Conservation (phyloP, 2,329 filamentous ascomycete genomes). For the Cephalotrichum gorgonifer region DNA sequence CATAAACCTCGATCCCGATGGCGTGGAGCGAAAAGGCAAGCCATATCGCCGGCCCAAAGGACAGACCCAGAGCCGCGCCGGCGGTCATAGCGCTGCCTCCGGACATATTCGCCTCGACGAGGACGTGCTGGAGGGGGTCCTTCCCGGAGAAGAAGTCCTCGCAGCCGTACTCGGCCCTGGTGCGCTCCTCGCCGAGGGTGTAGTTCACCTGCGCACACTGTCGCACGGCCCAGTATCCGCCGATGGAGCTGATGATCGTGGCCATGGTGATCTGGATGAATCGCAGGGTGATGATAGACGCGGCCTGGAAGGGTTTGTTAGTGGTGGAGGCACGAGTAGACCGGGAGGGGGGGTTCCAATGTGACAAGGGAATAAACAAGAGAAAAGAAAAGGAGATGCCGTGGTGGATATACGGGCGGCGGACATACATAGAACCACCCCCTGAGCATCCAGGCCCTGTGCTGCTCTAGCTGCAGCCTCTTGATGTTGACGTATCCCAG, state of each 20-base stretch:
- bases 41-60: slow-evolving; percentile 44
- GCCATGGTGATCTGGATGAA: slow-evolving; percentile 34
- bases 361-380: no score
- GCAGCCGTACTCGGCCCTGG: slow-evolving; percentile 30
- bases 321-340: background rate
- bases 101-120: slow-evolving; percentile 22
- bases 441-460: slow-evolving; percentile 51
- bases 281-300: slow-evolving; percentile 40
- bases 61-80: slow-evolving; percentile 31
- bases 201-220: slow-evolving; percentile 39
- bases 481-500: slow-evolving; percentile 46
- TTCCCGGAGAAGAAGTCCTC: slow-evolving; percentile 20
- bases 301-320: slow-evolving; percentile 22
- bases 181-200: slow-evolving; percentile 18
- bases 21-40: slow-evolving; percentile 40
- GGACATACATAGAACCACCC: slow-evolving; percentile 33
- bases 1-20: slow-evolving; percentile 36
- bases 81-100: slow-evolving; percentile 17
- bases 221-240: slow-evolving; percentile 15
- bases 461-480: slow-evolving; percentile 47
- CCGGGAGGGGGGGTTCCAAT: no score
- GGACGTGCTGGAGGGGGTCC: background rate
- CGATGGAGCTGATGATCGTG: slow-evolving; percentile 21
- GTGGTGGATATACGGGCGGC: background rate
- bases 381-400: background rate